phyloP scores from a whole-genome alignment of 2,329 filamentous ascomycete species.

The Seiridium cupressi region DNA sequence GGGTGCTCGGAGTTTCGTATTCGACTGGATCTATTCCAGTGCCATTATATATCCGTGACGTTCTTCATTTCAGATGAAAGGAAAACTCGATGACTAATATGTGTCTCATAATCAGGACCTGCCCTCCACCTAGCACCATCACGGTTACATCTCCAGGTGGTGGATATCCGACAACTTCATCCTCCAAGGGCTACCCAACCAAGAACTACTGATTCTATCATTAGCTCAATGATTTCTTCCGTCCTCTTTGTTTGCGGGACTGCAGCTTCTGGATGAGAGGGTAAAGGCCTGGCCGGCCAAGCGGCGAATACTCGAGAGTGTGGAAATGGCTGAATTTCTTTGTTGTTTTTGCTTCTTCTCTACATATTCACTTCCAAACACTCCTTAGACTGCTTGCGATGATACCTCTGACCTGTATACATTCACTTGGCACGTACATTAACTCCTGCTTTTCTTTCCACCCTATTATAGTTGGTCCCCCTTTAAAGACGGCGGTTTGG shows the following conservation, averaged over 20 bases:
- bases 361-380: neutral
- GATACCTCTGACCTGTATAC: slow-evolving; percentile 2
- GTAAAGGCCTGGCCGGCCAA: neutral
- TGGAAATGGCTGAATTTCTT: neutral
- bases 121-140: neutral
- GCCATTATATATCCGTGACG: too few relatives aligned
- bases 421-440: slow-evolving; percentile 3
- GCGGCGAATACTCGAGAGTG: neutral
- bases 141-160: neutral
- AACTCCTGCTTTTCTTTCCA: neutral
- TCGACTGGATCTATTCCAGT: neutral
- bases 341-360: neutral
- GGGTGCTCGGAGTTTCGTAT: too few relatives aligned
- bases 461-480: neutral
- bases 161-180: neutral
- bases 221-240: neutral
- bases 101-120: neutral
- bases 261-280: neutral
- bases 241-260: neutral
- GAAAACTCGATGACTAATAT: neutral
- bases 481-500: neutral
- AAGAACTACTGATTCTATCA: neutral
- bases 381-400: neutral
- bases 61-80: too few relatives aligned
- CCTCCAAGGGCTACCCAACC: neutral